These are phyloP conservation scores for Ilyonectria destructans DNA, from an alignment of 2,329 filamentous ascomycete species.

Conservation along the genomic window DNA sequence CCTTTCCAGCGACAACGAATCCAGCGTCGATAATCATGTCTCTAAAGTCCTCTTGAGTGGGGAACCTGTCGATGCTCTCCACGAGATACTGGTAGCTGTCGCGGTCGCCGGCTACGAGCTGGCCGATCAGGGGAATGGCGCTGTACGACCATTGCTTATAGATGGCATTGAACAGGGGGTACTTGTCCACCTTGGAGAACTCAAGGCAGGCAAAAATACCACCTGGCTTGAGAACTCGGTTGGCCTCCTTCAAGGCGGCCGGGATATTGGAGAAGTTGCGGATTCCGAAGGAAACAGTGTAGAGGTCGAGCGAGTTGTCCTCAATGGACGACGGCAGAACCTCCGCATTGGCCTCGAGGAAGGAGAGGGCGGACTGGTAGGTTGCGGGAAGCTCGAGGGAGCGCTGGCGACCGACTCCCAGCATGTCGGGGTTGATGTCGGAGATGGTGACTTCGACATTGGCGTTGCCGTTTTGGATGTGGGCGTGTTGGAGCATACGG, in stretches of 20 bases:
- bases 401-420: conserved; percentile 88
- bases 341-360: conserved; percentile 94
- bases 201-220: conserved; percentile 97
- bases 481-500: conserved; percentile 92
- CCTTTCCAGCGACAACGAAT: conserved; percentile 85
- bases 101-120: conserved; percentile 92
- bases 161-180: conserved; percentile 83
- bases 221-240: conserved; percentile 91
- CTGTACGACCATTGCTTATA: conserved; percentile 98
- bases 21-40: conserved; percentile 88
- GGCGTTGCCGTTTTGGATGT: conserved; percentile 82
- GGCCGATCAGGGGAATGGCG: conserved; percentile 94
- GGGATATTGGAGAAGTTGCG: conserved; percentile 97
- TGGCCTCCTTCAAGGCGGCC: conserved; percentile 85
- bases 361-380: conserved; percentile 75
- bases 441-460: conserved; percentile 90
- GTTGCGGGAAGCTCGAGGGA: conserved; percentile 71
- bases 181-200: conserved; percentile 87
- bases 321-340: conserved; percentile 76
- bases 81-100: conserved; percentile 99
- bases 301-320: conserved; percentile 86
- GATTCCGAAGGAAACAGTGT: conserved; percentile 98
- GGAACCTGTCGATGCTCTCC: conserved; percentile 96
- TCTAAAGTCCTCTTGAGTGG: conserved; percentile 86
- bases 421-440: conserved; percentile 97